Conservation (phyloP, 495 filamentous ascomycete genomes). For the Trypethelium eluteriae region DNA sequence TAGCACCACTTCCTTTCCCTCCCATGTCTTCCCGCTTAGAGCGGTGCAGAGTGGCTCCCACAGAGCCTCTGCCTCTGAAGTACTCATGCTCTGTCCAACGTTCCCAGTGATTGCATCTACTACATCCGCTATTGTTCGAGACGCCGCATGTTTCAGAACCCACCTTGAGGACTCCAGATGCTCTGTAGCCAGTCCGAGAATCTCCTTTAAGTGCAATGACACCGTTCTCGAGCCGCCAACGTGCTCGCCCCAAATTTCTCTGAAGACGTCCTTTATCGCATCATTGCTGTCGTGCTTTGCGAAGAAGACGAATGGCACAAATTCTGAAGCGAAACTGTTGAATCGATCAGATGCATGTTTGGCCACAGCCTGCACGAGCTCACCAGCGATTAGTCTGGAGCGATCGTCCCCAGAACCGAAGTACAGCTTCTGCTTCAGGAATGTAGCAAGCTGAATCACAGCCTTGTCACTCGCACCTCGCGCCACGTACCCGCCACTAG, state of each 20-base stretch:
- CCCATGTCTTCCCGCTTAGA: constrained; percentile 80
- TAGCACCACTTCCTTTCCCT: constrained; percentile 86
- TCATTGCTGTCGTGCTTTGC: constrained; percentile 77
- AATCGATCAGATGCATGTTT: constrained; percentile 85
- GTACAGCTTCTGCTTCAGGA: constrained; percentile 60
- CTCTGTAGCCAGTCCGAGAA: constrained; percentile 55
- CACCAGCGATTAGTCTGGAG: constrained; percentile 64
- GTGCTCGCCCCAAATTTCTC: constrained; percentile 80
- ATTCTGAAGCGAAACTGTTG: constrained; percentile 59
- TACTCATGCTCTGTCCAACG: constrained; percentile 41
- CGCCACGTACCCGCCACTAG: constrained; percentile 75
- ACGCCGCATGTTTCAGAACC: constrained; percentile 81
- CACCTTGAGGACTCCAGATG: constrained; percentile 72
- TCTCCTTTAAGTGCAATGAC: constrained; percentile 75
- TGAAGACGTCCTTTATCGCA: constrained; percentile 64
- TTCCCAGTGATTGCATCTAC: constrained; percentile 38
- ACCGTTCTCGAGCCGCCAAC: constrained; percentile 78
- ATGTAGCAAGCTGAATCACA: constrained; percentile 57
- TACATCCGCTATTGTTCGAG: constrained; percentile 69
- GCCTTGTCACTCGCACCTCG: constrained; percentile 63
- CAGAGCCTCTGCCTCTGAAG: constrained; percentile 41
- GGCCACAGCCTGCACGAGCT: constrained; percentile 68
- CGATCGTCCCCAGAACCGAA: constrained; percentile 69
- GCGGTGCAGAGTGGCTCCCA: constrained; percentile 81
- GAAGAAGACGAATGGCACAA: constrained; percentile 81